phyloP scores from a whole-genome alignment of 2,329 filamentous ascomycete species.

The Ophiocordyceps australis region DNA sequence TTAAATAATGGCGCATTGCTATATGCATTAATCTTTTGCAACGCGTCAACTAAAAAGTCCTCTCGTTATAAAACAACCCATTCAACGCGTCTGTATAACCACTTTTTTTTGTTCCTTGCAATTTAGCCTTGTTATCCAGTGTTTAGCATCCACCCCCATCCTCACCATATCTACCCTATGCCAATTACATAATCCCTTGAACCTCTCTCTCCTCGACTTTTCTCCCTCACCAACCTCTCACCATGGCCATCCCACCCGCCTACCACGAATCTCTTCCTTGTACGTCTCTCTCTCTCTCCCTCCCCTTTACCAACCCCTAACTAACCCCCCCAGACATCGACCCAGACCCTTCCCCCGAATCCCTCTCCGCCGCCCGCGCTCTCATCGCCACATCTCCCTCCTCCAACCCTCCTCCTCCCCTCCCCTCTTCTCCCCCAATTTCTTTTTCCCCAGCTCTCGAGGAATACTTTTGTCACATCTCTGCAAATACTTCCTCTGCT shows the following conservation, averaged over 20 bases:
- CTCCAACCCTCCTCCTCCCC: constrained; percentile 20
- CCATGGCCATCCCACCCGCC: constrained; percentile 14
- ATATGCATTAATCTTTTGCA: no score
- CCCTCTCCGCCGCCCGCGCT: constrained; percentile 47
- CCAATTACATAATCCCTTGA: no score
- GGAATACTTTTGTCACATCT: constrained; percentile 50
- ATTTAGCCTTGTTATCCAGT: no score
- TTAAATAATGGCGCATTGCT: no score
- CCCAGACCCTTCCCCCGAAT: constrained; percentile 40
- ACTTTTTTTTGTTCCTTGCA: no score
- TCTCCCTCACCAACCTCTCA: background rate
- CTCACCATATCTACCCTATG: no score
- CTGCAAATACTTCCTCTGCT: constrained; percentile 19
- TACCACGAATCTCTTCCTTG: constrained; percentile 69
- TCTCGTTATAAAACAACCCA: no score
- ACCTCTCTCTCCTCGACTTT: no score
- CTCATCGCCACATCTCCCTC: constrained; percentile 49
- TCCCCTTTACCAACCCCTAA: background rate
- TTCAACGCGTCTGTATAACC: no score
- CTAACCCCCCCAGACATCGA: constrained; percentile 53
- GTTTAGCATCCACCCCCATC: no score
- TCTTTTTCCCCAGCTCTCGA: constrained; percentile 46
- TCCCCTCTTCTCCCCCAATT: constrained; percentile 27
- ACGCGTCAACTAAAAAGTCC: no score
- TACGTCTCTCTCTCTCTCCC: constrained; percentile 20